Base-by-base conservation (phyloP, 1,284 basidiomycete genomes). In the Peniophora sp. region DNA sequence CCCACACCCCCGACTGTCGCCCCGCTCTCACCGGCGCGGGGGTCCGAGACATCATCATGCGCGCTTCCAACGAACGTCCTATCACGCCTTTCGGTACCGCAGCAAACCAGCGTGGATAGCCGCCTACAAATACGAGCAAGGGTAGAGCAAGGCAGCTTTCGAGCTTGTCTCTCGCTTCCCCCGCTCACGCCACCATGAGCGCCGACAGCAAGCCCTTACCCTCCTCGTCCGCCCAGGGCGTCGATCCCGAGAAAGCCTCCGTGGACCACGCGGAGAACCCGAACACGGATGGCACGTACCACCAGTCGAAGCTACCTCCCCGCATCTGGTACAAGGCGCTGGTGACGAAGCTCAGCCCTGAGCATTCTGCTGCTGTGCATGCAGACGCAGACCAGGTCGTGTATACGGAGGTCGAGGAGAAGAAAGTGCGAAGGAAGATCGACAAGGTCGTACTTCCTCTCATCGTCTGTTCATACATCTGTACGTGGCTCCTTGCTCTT, bases 321-420 rank as follows among this genome's bases (percentile, higher is more conserved):
- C 48, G 54, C 15, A 32, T 52, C 11, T 49, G 48, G 22, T 48
- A 57, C 47, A 55, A 50, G 48, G 63, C 73, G 52, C 75, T 78
- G 62, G 78, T 79, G 60, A 71, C 74, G 0, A 67, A 71, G 3
- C 62, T 76, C 24, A 71, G 76, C 51, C 56, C 63, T 17, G 54
- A 58, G 0, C 68, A 70, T 49, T 73, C 76, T 2, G 69, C 75
- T 3, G 76, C 76, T n/a, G 74, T 79, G 3, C 65, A 78, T 52
- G 63, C 57, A 6, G 76, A 79, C 58, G 76, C 77, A 5, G 71
- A 69, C 47, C 57, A 50, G 2, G 73, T 79, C 2, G 66, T 70
- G 47, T 79, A 65, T 56, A 72, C 70, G 8, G 62, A 66, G 22
- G 72, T 64, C 17, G 76, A 79, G 57, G 76, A 76, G 72, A 65